These are phyloP conservation scores for Malus hybrid DNA, from an alignment of 331 rosid genomes.

Conservation along the genomic window DNA sequence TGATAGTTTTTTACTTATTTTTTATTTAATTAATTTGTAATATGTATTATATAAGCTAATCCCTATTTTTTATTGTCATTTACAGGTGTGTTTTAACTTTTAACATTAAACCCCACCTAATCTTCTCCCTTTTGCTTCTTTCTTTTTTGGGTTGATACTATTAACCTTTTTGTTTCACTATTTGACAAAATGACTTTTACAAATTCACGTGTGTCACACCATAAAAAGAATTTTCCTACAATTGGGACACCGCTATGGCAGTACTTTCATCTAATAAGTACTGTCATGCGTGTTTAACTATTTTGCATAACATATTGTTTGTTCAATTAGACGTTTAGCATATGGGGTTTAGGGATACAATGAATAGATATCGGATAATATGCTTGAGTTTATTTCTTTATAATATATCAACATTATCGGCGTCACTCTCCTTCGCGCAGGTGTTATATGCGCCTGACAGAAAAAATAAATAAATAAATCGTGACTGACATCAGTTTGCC, in stretches of 20 bases:
- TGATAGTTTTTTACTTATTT: too few relatives aligned
- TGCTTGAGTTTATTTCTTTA: not conserved
- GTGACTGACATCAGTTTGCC: too few relatives aligned
- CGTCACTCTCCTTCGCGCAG: rapidly evolving
- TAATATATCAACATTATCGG: too few relatives aligned
- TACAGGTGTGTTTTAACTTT: not conserved
- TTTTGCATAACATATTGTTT: too few relatives aligned
- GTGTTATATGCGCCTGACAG: too few relatives aligned
- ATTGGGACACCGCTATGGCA: not conserved
- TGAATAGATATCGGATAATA: too few relatives aligned
- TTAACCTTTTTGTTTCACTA: not conserved
- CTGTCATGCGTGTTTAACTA: not conserved
- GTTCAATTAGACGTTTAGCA: too few relatives aligned
- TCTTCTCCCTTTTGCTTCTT: not conserved
- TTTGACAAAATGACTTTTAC: not conserved
- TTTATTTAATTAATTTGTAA: too few relatives aligned
- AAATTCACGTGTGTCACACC: not conserved
- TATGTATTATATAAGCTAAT: too few relatives aligned
- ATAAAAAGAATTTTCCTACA: not conserved
- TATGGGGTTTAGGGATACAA: too few relatives aligned
- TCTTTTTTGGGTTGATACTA: not conserved
- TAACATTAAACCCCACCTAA: not conserved
- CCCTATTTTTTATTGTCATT: not conserved
- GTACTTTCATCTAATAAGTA: not conserved
- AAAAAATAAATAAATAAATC: too few relatives aligned